Evolutionary conservation across 768 basidiomycete species (phyloP), one percentile per base, ranked within the genome.

Genomic region (Udeniomyces megalosporus): DNA sequence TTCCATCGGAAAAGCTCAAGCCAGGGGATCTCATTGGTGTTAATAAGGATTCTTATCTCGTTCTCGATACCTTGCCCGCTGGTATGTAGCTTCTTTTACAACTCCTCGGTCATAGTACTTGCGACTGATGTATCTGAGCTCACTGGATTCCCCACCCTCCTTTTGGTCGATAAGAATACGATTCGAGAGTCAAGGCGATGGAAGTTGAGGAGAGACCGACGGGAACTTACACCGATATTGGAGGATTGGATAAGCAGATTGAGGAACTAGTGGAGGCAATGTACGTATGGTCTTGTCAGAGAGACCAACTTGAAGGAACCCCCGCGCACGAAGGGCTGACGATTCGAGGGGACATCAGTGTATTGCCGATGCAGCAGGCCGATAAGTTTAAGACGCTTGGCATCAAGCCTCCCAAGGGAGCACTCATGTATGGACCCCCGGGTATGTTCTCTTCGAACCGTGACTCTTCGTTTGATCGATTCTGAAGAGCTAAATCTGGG

Each of bases 361-460:
- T 99, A 2, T 74, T 95, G 66, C 95, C 95, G 0, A 99, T 99
- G 92, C 87, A 96, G 71, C 90, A 99, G 72, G 85, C 90, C 12
- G 95, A 97, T 60, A 91, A 89, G 73, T 99, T 99, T 79, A 96
- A 97, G 78, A 90, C 84, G 1, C 74, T 99, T n/a, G 95, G 95
- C 35, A 97, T 99, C 71, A 87, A 83, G 66, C 90, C 95, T 29
- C 95, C 95, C 8, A 99, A 99, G 75, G 95, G 95, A 34, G 92
- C 87, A 69, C 75, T 99, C 64, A 99, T 99, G 95, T 97, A 97
- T 70, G 95, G 95, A 7, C 91, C 95, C 64, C 95, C 95, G 69
- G 92, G 91, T 88, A 66, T 55, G 75, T 67, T n/a, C 35, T 17
- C 49, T 38, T 22, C 22, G 20, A 12, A 29, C 28, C 28, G 15